Conservation (phyloP, 768 basidiomycete species). For the Calocybe indica region DNA sequence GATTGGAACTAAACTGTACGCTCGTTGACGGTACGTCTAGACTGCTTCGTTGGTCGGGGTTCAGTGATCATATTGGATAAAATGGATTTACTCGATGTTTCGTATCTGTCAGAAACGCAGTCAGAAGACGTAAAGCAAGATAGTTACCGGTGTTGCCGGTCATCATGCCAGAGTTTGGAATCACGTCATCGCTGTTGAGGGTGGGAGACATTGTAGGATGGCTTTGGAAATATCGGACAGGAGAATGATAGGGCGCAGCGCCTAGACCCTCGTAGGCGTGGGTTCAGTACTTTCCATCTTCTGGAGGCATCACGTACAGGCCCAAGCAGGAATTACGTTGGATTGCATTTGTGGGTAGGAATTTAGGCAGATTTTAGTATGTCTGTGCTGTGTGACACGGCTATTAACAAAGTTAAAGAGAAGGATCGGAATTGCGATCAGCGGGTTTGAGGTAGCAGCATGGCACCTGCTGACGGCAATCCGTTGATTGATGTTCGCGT, state of each 20-base stretch:
- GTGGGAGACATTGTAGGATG: slow-evolving; percentile 45
- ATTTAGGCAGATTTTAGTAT: too few species aligned
- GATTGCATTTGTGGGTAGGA: too few species aligned
- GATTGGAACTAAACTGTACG: slow-evolving; percentile 25
- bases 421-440: too few species aligned
- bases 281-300: too few species aligned
- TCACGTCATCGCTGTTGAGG: slow-evolving; percentile 30
- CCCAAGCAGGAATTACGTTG: too few species aligned
- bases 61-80: slow-evolving; percentile 58
- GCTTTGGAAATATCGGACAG: slow-evolving; percentile 63
- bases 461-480: slow-evolving; percentile 56
- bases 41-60: too few species aligned
- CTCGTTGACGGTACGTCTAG: slow-evolving; percentile 78
- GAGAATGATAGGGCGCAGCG: slow-evolving; percentile 13
- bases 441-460: slow-evolving; percentile 4
- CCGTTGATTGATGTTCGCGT: slow-evolving; percentile 66
- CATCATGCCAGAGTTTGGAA: slow-evolving; percentile 49
- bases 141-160: slow-evolving; percentile 50
- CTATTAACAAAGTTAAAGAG: too few species aligned
- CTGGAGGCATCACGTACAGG: too few species aligned
- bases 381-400: too few species aligned
- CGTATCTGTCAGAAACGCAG: slow-evolving; percentile 37
- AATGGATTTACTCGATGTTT: slow-evolving; percentile 49
- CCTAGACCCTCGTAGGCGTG: too few species aligned
- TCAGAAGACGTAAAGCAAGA: slow-evolving; percentile 3